Evolutionary conservation across 2,329 filamentous ascomycete species (phyloP), one percentile per base, ranked within the genome.

Genomic region (Hymenotorrendiella dingleyae): DNA sequence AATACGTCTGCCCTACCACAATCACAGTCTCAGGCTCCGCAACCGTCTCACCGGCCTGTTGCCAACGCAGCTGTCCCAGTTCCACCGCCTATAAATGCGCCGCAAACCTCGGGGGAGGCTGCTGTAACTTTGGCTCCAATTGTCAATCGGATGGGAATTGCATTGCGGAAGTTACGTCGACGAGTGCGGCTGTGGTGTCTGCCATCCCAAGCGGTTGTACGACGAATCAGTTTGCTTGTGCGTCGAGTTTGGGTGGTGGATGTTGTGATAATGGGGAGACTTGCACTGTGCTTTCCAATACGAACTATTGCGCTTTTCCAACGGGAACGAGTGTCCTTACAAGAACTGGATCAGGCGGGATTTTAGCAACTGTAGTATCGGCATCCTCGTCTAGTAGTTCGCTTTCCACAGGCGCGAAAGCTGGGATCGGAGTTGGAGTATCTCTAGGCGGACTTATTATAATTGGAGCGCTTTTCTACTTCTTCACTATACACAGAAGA

Each of bases 351-450:
- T 58, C 63, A n/a, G 60, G 56, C 10, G 49, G 61, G 3, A 50
- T 54, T 19, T 54, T 64, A 10, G 47, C 60, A 16, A 59, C 59
- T 2, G 55, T 58, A 1, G 52, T 62, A 2, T 46, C 50, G 4
- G 39, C 49, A 10, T 27, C 38, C 10, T 42, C 40, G 12, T 7
- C 4, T 30, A 34, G 20, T 20, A 42, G 39, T 2, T 57, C 58
- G 2, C 56, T 78, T 5, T 71, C 71, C 1, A 57, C 65, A 1
- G 74, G 71, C 1, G 75, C 73, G 2, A 76, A 72, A 53, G 74
- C 72, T 0, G 77, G 77, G 2, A 72, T 82, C n/a, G 75, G 70
- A 5, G 64, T 73, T 1, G 77, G 74, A 14, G 67, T 73, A 3
- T 66, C 71, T 1, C 56, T 73, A 0, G 71, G 63, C 21, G 66